phyloP scores from a whole-genome alignment of 2,329 filamentous ascomycete genomes.

The Exophiala aquamarina region DNA sequence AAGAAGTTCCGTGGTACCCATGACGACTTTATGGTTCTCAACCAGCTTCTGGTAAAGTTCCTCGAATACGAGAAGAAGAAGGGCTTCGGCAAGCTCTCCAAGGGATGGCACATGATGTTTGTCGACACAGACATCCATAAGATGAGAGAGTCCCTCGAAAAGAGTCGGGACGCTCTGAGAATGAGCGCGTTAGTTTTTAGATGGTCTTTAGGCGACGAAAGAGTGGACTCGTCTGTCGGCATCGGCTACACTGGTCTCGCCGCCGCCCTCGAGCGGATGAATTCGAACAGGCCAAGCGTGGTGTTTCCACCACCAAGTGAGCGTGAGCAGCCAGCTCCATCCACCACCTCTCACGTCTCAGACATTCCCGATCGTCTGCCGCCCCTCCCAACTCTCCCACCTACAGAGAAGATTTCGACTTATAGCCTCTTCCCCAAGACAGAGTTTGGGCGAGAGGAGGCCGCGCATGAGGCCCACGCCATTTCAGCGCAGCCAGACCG shows the following conservation, averaged over 20 bases:
- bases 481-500: slow-evolving; percentile 1
- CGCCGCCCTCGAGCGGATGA: slow-evolving; percentile 58
- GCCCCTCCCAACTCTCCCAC: slow-evolving; percentile 33
- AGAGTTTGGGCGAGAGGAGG: slow-evolving; percentile 3
- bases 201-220: slow-evolving; percentile 62
- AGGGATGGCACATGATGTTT: slow-evolving; percentile 64
- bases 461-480: background rate
- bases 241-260: slow-evolving; percentile 68
- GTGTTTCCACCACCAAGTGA: slow-evolving; percentile 17
- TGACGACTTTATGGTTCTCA: slow-evolving; percentile 62
- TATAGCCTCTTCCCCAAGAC: slow-evolving; percentile 20
- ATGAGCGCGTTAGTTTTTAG: slow-evolving; percentile 66
- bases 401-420: slow-evolving; percentile 30
- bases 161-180: slow-evolving; percentile 61
- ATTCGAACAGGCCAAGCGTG: slow-evolving; percentile 31
- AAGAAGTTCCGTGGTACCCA: slow-evolving; percentile 63
- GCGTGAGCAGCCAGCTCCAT: slow-evolving; percentile 25
- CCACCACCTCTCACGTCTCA: slow-evolving; percentile 16
- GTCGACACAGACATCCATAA: slow-evolving; percentile 62
- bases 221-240: slow-evolving; percentile 60
- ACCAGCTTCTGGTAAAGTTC: slow-evolving; percentile 62
- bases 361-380: slow-evolving; percentile 30
- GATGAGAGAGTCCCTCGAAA: slow-evolving; percentile 57
- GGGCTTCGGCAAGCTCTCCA: slow-evolving; percentile 59
- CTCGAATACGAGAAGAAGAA: slow-evolving; percentile 64